Evolutionary conservation across 1,139 yeast genomes (phyloP), one percentile per base, ranked within the genome.

Genomic region (Chernovozyma sophiae-reginae): DNA sequence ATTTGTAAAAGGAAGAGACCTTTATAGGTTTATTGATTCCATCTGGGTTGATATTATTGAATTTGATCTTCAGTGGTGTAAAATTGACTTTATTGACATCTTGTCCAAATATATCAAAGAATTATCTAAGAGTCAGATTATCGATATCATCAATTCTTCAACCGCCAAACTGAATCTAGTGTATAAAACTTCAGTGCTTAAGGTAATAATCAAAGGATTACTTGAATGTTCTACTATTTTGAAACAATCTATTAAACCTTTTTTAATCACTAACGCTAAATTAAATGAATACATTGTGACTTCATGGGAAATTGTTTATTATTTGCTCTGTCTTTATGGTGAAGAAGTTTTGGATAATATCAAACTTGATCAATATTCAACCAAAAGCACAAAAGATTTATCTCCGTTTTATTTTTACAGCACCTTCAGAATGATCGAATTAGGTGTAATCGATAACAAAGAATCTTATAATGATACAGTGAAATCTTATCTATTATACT

Each of bases 1-100:
- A 10, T 74, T 70, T 49, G 62, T 69, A 4, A 72, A 65, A 45
- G 81, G 81, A 5, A 74, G 94, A 62, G 87, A 81, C 37, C 61
- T 79, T 31, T 58, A 58, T 8, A 55, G 58, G 4, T 82, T 83
- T 45, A 62, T 78, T 34, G 54, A 59, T 3, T 42, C 48, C 1
- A 53, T 67, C 12, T 81, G 85, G 82, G 57, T 62, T 12, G 37
- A 47, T 2, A 60, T 68, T 4, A 57, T 70, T 11, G 35, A 49
- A 3, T 40, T 45, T 4, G 45, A 52, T 17, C 33, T 38, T 3
- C 38, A 52, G 30, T 63, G 74, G 62, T 46, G 41, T 8, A 51
- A 62, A 2, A 44, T 47, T 3, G 51, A 48, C 2, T 66, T 74
- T 32, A 47, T 68, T 1, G 44, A 51, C 2, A 43, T 56, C 3